Percentiles rank a stretch among this genome's conserved stretches.
Conservation (phyloP, 192 early-diverging fungal species). For the Rhizophagus sp. region DNA sequence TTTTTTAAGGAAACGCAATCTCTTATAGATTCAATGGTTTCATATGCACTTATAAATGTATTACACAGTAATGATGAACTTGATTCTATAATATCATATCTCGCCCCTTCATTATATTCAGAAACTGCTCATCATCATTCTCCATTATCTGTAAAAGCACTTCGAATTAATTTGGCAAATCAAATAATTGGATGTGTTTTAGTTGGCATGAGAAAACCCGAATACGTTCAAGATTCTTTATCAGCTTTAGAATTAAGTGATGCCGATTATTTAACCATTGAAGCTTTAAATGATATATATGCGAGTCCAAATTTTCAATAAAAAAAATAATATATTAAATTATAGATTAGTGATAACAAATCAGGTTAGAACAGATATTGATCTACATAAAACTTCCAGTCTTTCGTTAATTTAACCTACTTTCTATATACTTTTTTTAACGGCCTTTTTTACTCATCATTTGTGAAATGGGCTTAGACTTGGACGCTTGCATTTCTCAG, state of each 20-base stretch:
- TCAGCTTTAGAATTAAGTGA: slow-evolving; percentile 39
- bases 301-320: slow-evolving; percentile 34
- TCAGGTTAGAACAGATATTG: no score
- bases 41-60: slow-evolving; percentile 51
- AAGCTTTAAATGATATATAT: slow-evolving; percentile 40
- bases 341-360: background rate
- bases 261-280: slow-evolving; percentile 30
- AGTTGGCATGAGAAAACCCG: slow-evolving; percentile 61
- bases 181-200: slow-evolving; percentile 54
- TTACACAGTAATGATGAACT: slow-evolving; percentile 58
- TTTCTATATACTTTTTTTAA: background rate
- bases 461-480: slow-evolving; percentile 61
- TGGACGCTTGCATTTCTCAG: slow-evolving; percentile 81
- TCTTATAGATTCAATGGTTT: slow-evolving; percentile 40
- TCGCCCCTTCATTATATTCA: slow-evolving; percentile 42
- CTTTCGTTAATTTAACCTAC: no score
- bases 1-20: slow-evolving; percentile 27
- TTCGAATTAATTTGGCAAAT: slow-evolving; percentile 49
- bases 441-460: background rate
- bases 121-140: slow-evolving; percentile 41
- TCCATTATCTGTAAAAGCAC: slow-evolving; percentile 54
- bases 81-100: slow-evolving; percentile 45
- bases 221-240: slow-evolving; percentile 61
- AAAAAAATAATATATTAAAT: background rate
- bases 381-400: background rate